Base-by-base conservation (phyloP, 139 green algal species). In the Dunaliella sp. region DNA sequence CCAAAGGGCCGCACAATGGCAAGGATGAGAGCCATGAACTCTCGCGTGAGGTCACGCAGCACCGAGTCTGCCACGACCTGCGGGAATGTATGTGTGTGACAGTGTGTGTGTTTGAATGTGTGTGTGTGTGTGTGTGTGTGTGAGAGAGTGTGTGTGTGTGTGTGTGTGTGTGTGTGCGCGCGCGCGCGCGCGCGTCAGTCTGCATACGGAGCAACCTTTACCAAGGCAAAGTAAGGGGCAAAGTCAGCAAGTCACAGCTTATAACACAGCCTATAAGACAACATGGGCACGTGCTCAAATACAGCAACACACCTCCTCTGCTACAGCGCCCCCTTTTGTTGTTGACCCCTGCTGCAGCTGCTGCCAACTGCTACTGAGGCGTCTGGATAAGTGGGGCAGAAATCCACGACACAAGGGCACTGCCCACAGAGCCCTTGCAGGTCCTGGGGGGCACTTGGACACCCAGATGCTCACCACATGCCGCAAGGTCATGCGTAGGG, bases 401-500 rank as follows among this genome's bases (percentile, higher is more conserved):
- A 91, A 32, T 0, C 24, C 73, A 21, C 85, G 57, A 58, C 88
- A 87, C 36, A 92, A 34, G 0, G 89, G 89, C 85, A 94, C 72
- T 59, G 92, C 58, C 91, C 91, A 94, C 3, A 48, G 38, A 0
- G 37, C 80, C 57, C 80, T 3, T 75, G 80, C 88, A 80, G 85
- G 72, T 30, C 28, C 35, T 0, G 81, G 36, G 0, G 93, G 90
- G 48, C 48, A 65, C 16, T 65, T 65, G 7, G 48, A 65, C 48
- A 65, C 48, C 48, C 48, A 65, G 7, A 65, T 16, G 48, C 88
- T 88, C 1, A 93, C 33, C 7, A 95, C 87, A 83, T 97, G 94
- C 2, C 95, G 89, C 28, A 95, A 35, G 36, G 96, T 86, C 37
- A 97, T 87, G 58, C 91, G 87, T 73, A 94, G 35, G 81, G 96